Percentiles rank a stretch among this genome's conserved stretches.
These are phyloP conservation scores for Senecio squalidus DNA, from an alignment of 140 eudicot species.

Conservation along the genomic window DNA sequence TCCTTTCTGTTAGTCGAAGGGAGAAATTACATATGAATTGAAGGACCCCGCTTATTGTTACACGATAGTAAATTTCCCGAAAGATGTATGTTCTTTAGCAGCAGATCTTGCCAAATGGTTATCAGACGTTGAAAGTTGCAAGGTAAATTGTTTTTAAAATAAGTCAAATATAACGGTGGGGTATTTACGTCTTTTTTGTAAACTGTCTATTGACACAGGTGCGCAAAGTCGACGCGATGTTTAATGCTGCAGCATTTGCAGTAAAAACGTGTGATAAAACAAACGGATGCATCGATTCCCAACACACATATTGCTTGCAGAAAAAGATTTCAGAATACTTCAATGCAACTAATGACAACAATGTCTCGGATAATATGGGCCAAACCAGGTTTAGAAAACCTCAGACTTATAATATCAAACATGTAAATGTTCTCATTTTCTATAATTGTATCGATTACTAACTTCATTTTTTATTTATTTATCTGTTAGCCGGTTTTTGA, in stretches of 20 bases:
- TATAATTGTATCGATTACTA: constrained; percentile 12
- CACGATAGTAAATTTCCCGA: constrained; percentile 47
- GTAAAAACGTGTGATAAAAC: constrained; percentile 57
- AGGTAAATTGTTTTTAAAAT: constrained; percentile 43
- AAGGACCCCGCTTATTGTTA: constrained; percentile 95
- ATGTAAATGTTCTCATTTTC: background rate
- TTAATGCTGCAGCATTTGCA: constrained; percentile 65
- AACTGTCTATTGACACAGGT: constrained; percentile 46
- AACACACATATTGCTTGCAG: constrained; percentile 83
- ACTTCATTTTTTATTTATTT: constrained; percentile 15
- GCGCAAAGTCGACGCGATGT: constrained; percentile 69
- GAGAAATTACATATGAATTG: constrained; percentile 81
- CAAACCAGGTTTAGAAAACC: constrained; percentile 50
- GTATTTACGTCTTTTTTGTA: background rate
- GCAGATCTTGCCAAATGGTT: constrained; percentile 75
- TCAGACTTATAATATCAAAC: background rate
- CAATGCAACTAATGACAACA: constrained; percentile 37
- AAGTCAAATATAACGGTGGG: background rate
- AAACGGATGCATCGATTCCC: constrained; percentile 48
- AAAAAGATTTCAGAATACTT: constrained; percentile 70
- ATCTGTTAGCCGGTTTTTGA: constrained; percentile 88
- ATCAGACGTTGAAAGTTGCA: constrained; percentile 74
- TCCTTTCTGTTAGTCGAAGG: constrained; percentile 39
- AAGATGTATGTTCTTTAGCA: constrained; percentile 75
- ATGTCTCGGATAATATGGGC: constrained; percentile 44